Percentiles rank a stretch among this genome's conserved stretches.
Evolutionary conservation across 108 stramenopile species (phyloP).

Genomic region (Cyclotella atomus): DNA sequence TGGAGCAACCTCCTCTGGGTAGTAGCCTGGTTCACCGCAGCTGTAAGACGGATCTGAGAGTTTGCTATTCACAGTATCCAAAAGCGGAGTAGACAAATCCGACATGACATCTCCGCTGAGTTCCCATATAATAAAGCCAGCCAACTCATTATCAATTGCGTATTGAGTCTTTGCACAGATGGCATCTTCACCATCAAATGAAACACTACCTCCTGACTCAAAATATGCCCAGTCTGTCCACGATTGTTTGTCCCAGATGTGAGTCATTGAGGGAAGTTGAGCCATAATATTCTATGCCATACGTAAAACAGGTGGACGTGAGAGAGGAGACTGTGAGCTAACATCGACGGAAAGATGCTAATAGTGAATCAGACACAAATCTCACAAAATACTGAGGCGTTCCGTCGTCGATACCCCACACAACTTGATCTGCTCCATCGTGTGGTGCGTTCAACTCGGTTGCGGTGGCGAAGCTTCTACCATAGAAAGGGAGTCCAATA

Average conservation of each 20-base stretch:
- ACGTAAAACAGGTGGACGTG: no score
- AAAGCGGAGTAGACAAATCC: constrained; percentile 27
- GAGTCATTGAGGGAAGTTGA: constrained; percentile 39
- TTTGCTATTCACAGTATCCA: constrained; percentile 24
- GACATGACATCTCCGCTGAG: constrained; percentile 28
- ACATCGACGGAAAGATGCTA: no score
- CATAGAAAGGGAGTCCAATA: constrained; percentile 40
- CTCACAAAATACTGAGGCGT: constrained; percentile 37
- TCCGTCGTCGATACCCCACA: constrained; percentile 39
- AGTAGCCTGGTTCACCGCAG: constrained; percentile 20
- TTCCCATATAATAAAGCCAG: constrained; percentile 17
- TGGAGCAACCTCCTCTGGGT: background rate
- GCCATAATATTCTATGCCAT: constrained; percentile 40
- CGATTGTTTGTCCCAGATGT: constrained; percentile 35
- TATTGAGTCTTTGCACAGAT: constrained; percentile 44
- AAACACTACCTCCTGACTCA: constrained; percentile 30
- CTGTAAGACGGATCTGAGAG: constrained; percentile 12
- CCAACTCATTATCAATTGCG: constrained; percentile 27
- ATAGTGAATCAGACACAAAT: no score
- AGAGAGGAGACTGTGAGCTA: no score
- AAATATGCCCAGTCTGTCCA: constrained; percentile 45
- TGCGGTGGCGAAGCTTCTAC: constrained; percentile 23
- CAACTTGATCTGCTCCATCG: constrained; percentile 30
- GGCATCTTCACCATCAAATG: constrained; percentile 32
- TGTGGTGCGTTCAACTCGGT: constrained; percentile 44